These are phyloP conservation scores for Globomyces pollinis-pini DNA, from an alignment of 192 early-diverging fungal species.

Conservation along the genomic window DNA sequence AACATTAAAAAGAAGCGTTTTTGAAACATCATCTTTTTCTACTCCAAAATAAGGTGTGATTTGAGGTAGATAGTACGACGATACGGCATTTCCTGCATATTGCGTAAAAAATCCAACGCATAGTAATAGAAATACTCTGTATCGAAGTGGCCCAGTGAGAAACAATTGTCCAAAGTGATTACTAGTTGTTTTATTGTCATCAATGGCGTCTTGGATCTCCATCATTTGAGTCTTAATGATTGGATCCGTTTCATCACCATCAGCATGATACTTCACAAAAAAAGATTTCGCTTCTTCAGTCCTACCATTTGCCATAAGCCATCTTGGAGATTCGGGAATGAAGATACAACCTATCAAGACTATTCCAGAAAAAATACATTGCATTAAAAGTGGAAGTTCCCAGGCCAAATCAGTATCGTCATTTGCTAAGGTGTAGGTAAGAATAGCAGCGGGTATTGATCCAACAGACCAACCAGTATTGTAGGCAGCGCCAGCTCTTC, in stretches of 20 bases:
- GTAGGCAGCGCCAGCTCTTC: slow-evolving; percentile 28
- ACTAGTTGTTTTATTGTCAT: slow-evolving; percentile 8
- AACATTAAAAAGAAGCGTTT: slow-evolving; percentile 18
- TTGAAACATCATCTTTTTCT: background rate
- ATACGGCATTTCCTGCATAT: slow-evolving; percentile 26
- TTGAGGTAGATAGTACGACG: slow-evolving; percentile 13
- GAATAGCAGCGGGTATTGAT: slow-evolving; percentile 17
- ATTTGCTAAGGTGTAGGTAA: slow-evolving; percentile 7
- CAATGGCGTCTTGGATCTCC: slow-evolving; percentile 10
- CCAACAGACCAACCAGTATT: slow-evolving; percentile 37
- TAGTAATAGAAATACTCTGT: slow-evolving; percentile 16
- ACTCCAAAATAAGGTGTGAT: slow-evolving; percentile 9
- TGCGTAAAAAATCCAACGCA: slow-evolving; percentile 33
- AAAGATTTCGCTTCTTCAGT: slow-evolving; percentile 59
- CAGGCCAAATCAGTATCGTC: slow-evolving; percentile 31
- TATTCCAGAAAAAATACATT: slow-evolving; percentile 40
- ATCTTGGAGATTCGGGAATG: slow-evolving; percentile 74
- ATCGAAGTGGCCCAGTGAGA: slow-evolving; percentile 7
- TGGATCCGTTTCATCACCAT: slow-evolving; percentile 33
- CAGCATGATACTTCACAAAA: slow-evolving; percentile 59
- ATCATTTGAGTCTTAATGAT: slow-evolving; percentile 42
- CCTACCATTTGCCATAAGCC: slow-evolving; percentile 64
- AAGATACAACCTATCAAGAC: slow-evolving; percentile 45
- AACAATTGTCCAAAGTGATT: slow-evolving; percentile 19
- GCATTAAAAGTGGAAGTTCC: slow-evolving; percentile 46